Base-by-base conservation (phyloP, 2,329 filamentous ascomycete genomes). In the Didymella arachidicola region DNA sequence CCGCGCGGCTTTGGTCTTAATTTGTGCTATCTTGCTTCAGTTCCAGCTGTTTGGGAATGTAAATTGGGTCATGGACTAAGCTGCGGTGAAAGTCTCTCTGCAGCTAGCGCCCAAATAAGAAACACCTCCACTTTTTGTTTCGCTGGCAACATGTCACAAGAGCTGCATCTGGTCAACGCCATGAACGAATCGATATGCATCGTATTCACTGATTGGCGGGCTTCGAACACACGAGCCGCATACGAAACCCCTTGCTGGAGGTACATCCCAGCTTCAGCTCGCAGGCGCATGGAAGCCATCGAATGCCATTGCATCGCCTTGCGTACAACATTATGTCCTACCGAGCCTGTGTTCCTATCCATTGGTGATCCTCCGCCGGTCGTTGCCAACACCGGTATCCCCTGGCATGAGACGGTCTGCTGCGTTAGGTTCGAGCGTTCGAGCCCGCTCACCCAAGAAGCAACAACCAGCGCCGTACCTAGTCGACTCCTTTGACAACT, bases 101-200 rank as follows among this genome's bases (percentile, higher is more conserved):
- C 51, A 41, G 56, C 26, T 45, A 14, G 27, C 7, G 34, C 34
- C 56, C 19, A 14, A 50, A 59, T 12, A 11, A 46, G 56, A 22
- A 50, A 47, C 11, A 11, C 26, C 53, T 46, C 50, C 45, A 59
- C 56, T 44, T 27, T 39, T 39, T 50, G 45, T 53, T 39, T 54
- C 50, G 56, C 34, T 59, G 50, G 56, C 45, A 54, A 49, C 32
- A 54, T 59, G 41, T 46, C 50, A 59, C 56, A 54, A 54, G 34
- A 46, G 19, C 50, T 42, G 34, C 45, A 51, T 59, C n/a, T 32
- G 43, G 43, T 59, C 50, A 27, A 46, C 45, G 32, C 56, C 45
- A 54, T 25, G 32, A 32, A 32, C 34, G 39, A 46, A 45, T 54
- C 45, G 56, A 59, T 54, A 41, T 32, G 34, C 14, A 29, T 46